phyloP scores from a whole-genome alignment of 495 filamentous ascomycete species.

The Podospora pseudoanserina region DNA sequence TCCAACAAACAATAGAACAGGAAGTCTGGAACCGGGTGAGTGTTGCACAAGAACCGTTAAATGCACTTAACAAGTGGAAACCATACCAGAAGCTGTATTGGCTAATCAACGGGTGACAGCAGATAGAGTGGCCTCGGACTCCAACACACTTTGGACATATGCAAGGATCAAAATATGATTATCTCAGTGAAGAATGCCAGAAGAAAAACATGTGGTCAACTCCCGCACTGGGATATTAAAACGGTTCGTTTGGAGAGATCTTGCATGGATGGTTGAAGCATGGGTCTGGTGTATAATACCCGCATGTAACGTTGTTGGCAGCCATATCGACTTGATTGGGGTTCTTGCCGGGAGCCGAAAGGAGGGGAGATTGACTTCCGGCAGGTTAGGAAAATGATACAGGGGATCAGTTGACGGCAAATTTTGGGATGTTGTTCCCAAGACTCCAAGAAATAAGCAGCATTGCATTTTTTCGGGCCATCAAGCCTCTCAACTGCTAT shows the following conservation, averaged over 20 bases:
- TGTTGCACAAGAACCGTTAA: neutral
- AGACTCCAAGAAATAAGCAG: neutral
- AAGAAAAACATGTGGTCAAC: neutral
- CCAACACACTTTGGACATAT: neutral
- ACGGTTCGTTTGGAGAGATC: neutral
- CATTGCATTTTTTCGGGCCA: neutral
- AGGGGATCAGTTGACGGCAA: neutral
- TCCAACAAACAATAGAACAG: neutral
- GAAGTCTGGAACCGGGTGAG: neutral
- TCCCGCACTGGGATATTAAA: neutral
- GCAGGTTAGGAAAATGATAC: neutral
- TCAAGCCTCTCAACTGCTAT: too few species aligned
- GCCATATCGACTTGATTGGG: neutral
- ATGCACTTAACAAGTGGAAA: neutral
- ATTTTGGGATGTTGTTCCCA: neutral
- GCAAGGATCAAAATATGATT: neutral
- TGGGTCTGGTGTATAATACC: slow-evolving; percentile 10
- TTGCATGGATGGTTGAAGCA: neutral
- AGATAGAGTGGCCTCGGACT: neutral
- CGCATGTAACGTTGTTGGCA: slow-evolving; percentile 5
- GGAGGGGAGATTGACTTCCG: neutral
- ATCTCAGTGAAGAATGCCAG: neutral
- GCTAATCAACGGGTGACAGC: neutral
- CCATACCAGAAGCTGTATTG: neutral
- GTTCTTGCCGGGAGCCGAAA: neutral